Evolutionary conservation across 2,329 filamentous ascomycete genomes (phyloP).

Genomic region (Penicillium palitans): DNA sequence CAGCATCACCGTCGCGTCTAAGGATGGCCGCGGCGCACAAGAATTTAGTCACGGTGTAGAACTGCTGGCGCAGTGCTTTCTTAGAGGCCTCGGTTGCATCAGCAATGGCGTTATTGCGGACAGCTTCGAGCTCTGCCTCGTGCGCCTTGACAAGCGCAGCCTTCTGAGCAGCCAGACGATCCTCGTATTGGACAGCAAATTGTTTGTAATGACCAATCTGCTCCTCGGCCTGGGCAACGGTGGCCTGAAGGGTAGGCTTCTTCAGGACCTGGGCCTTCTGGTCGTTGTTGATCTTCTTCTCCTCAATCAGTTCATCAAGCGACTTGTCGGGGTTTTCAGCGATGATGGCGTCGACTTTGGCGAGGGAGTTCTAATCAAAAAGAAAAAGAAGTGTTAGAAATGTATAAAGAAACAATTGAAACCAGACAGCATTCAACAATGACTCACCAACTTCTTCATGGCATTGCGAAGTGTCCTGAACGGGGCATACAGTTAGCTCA

Average conservation of each 20-base stretch:
- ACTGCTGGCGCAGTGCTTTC: constrained; percentile 53
- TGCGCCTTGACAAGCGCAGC: constrained; percentile 56
- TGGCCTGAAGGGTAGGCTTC: constrained; percentile 61
- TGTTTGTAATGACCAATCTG: constrained; percentile 62
- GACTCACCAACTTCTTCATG: constrained; percentile 86
- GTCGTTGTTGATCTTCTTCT: constrained; percentile 65
- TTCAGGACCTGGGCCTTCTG: constrained; percentile 64
- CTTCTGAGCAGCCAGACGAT: constrained; percentile 57
- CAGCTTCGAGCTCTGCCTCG: constrained; percentile 55
- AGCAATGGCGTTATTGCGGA: constrained; percentile 52
- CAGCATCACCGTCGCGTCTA: constrained; percentile 59
- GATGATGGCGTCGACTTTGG: constrained; percentile 62
- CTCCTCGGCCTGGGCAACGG: constrained; percentile 59
- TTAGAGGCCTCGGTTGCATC: constrained; percentile 51
- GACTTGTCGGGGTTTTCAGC: constrained; percentile 60
- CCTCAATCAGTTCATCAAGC: constrained; percentile 62
- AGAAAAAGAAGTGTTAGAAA: constrained; percentile 22
- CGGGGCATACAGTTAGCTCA: constrained; percentile 19
- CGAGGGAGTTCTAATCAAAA: constrained; percentile 52
- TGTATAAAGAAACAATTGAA: neutral
- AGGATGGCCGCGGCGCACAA: constrained; percentile 62
- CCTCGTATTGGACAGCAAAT: constrained; percentile 60
- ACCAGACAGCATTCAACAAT: neutral
- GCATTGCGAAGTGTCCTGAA: constrained; percentile 83
- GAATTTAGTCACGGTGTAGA: constrained; percentile 63